Conservation (phyloP, 495 filamentous ascomycete genomes). For the Penicillium lividum region DNA sequence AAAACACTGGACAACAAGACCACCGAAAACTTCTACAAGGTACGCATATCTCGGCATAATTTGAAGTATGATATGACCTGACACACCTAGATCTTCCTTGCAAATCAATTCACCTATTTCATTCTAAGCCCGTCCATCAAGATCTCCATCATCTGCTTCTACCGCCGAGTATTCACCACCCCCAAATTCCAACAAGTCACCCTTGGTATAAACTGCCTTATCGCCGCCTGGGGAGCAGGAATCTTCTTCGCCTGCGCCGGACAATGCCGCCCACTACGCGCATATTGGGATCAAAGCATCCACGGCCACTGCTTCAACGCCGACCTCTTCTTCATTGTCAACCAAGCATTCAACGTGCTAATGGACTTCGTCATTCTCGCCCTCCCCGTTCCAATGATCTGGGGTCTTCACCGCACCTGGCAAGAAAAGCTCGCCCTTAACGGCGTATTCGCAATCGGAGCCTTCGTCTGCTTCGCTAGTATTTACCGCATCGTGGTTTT, state of each 20-base stretch:
- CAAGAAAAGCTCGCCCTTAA: conserved; percentile 50
- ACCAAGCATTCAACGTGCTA: conserved; percentile 45
- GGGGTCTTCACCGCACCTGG: conserved; percentile 42
- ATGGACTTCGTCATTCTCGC: conserved; percentile 47
- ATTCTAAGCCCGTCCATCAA: conserved; percentile 43
- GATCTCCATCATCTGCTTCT: conserved; percentile 49
- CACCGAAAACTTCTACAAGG: conserved; percentile 41
- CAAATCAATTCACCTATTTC: conserved; percentile 49
- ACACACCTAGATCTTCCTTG: conserved; percentile 42
- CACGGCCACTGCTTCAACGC: conserved; percentile 38
- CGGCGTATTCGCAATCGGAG: conserved; percentile 49
- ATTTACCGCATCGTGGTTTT: conserved; percentile 59
- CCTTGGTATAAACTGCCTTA: conserved; percentile 35
- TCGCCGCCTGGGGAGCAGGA: conserved; percentile 36
- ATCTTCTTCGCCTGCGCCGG: conserved; percentile 43
- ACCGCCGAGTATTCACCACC: conserved; percentile 47
- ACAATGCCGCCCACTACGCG: conserved; percentile 43
- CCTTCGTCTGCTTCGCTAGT: conserved; percentile 49
- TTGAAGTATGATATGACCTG: background rate
- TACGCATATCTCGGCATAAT: conserved; percentile 11
- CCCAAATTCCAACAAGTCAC: conserved; percentile 36
- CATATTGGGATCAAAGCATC: conserved; percentile 44
- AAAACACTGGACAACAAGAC: conserved; percentile 24
- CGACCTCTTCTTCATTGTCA: conserved; percentile 42
- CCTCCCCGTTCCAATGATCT: conserved; percentile 47